Conservation (phyloP, 208 protist genomes). For the Crithidia fasciculata region DNA sequence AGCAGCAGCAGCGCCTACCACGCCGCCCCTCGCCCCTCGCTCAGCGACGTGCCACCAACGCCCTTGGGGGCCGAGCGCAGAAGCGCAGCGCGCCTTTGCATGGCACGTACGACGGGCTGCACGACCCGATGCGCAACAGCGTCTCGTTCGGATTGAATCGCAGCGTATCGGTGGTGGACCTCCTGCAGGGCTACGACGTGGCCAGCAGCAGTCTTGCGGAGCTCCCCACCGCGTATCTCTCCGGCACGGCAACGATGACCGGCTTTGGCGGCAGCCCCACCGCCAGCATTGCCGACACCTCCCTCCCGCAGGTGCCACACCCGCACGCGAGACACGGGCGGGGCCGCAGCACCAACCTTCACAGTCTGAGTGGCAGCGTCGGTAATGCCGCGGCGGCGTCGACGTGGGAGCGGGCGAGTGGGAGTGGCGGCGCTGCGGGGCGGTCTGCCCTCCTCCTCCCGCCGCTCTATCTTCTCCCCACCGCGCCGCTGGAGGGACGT, state of each 20-base stretch:
- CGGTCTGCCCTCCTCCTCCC: not conserved
- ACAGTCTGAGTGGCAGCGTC: not conserved
- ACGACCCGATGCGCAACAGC: not conserved
- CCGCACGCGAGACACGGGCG: not conserved
- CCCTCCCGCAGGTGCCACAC: not conserved
- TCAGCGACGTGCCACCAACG: not conserved
- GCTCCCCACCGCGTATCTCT: not conserved
- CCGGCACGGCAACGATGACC: constrained; percentile 4
- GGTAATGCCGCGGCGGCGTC: not conserved
- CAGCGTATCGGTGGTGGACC: not conserved
- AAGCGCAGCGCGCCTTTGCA: constrained; percentile 1
- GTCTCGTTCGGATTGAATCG: not conserved
- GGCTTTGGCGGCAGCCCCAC: not conserved
- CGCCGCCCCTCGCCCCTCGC: no score
- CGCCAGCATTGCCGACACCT: not conserved
- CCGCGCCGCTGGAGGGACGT: constrained; percentile 17
- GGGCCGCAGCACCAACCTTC: not conserved
- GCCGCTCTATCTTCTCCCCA: not conserved
- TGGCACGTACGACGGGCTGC: not conserved
- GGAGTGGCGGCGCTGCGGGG: not conserved
- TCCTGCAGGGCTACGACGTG: not conserved
- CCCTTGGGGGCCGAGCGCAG: constrained; percentile 7
- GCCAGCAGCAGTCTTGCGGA: not conserved
- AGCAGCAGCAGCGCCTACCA: no score
- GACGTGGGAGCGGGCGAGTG: not conserved